These are phyloP conservation scores for Aspergillus mulundensis DNA, from an alignment of 495 filamentous ascomycete genomes.

Conservation along the genomic window DNA sequence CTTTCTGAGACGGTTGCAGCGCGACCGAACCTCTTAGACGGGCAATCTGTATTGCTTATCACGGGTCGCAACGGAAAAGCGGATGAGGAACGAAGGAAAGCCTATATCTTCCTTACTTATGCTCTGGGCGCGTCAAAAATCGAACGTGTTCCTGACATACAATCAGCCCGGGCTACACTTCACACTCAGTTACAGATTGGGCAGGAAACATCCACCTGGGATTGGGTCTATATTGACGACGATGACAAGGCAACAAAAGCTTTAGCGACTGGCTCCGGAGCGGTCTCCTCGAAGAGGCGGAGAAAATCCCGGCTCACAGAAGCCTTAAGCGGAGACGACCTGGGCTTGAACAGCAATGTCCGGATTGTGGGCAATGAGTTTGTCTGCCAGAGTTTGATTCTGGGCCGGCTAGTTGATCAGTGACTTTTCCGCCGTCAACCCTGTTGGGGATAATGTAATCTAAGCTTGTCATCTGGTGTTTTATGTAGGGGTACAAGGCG, in stretches of 20 bases:
- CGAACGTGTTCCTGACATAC: slow-evolving; percentile 57
- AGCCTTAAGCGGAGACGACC: slow-evolving; percentile 25
- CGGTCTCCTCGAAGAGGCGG: slow-evolving; percentile 38
- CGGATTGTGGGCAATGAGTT: slow-evolving; percentile 77
- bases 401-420: slow-evolving; percentile 72
- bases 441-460: not conserved
- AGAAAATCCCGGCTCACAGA: slow-evolving; percentile 51
- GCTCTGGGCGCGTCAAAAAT: slow-evolving; percentile 70
- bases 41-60: slow-evolving; percentile 70
- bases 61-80: slow-evolving; percentile 60
- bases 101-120: slow-evolving; percentile 70
- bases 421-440: slow-evolving; percentile 13
- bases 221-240: slow-evolving; percentile 78
- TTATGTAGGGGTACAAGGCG: not conserved
- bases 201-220: slow-evolving; percentile 48
- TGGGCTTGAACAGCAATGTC: slow-evolving; percentile 40
- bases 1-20: slow-evolving; percentile 53
- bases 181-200: slow-evolving; percentile 37
- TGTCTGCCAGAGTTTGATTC: slow-evolving; percentile 87
- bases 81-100: slow-evolving; percentile 53
- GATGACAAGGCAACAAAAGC: slow-evolving; percentile 44
- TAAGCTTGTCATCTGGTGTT: not conserved
- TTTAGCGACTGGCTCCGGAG: slow-evolving; percentile 31
- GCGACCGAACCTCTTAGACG: slow-evolving; percentile 59
- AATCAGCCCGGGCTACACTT: slow-evolving; percentile 53